Evolutionary conservation across 208 protist species (phyloP).

Genomic region (Acanthamoeba lenticulata): DNA sequence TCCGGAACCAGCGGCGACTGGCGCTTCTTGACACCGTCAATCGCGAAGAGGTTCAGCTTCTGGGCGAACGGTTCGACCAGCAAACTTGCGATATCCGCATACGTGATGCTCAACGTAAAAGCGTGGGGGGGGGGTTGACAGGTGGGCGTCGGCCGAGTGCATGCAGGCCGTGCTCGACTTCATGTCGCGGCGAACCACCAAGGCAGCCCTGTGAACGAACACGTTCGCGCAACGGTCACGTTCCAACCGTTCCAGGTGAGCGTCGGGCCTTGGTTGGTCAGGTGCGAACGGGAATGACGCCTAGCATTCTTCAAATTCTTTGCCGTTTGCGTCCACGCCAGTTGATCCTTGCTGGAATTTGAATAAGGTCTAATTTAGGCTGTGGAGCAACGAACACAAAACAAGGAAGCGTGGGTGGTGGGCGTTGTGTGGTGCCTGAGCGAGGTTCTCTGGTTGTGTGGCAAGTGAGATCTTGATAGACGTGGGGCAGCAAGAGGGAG

Average conservation of each 20-base stretch:
- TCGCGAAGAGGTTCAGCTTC: conserved; percentile 29
- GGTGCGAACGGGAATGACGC: too few species aligned
- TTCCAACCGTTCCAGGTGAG: too few species aligned
- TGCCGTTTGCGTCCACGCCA: too few species aligned
- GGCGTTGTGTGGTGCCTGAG: too few species aligned
- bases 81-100: not conserved
- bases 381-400: not conserved
- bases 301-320: too few species aligned
- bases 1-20: not conserved
- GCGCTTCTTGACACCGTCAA: conserved; percentile 28
- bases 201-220: not conserved
- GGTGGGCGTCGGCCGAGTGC: conserved; percentile 48
- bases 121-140: not conserved
- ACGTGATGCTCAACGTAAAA: not conserved
- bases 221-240: not conserved
- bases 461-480: not conserved
- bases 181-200: conserved; percentile 7
- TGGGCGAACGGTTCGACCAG: not conserved
- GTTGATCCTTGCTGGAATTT: too few species aligned
- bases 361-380: too few species aligned
- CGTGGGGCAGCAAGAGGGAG: not conserved
- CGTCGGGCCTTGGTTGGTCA: too few species aligned
- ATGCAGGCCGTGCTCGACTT: conserved; percentile 31
- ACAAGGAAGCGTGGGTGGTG: not conserved
- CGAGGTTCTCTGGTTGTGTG: too few species aligned